These are phyloP conservation scores for Ogataea philodendri DNA, from an alignment of 805 yeast species.

Conservation along the genomic window DNA sequence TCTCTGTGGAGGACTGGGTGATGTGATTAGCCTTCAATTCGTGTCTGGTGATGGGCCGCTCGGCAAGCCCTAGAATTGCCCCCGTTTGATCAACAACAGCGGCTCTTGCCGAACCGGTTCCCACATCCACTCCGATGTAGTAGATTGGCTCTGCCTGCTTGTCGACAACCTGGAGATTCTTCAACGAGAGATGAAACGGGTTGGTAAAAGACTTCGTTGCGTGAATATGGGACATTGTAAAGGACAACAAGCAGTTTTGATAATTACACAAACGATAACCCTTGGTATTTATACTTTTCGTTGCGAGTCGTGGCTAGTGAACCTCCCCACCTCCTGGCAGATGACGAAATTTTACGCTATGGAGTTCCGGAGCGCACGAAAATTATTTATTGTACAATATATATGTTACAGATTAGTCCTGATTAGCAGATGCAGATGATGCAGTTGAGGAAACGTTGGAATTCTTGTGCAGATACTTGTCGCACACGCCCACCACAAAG, in stretches of 20 bases:
- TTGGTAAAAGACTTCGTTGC: slow-evolving; percentile 31
- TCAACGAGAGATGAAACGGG: slow-evolving; percentile 36
- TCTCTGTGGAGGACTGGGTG: slow-evolving; percentile 86
- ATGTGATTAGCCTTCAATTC: slow-evolving; percentile 70
- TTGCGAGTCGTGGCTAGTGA: slow-evolving; percentile 9
- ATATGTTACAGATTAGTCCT: slow-evolving; percentile 7
- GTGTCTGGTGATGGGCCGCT: slow-evolving; percentile 74
- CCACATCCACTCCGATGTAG: slow-evolving; percentile 51
- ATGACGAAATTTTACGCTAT: neutral
- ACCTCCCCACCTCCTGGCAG: slow-evolving; percentile 13
- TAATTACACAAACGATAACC: neutral
- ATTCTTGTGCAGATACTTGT: slow-evolving; percentile 24
- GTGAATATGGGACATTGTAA: slow-evolving; percentile 16
- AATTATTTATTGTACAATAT: slow-evolving; percentile 1
- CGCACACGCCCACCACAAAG: slow-evolving; percentile 70
- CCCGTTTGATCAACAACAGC: slow-evolving; percentile 85
- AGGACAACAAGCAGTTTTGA: slow-evolving; percentile 1
- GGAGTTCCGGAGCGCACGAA: slow-evolving; percentile 12
- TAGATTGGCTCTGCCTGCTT: slow-evolving; percentile 30
- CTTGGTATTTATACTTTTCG: slow-evolving; percentile 3
- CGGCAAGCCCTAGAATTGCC: slow-evolving; percentile 72
- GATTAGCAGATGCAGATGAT: slow-evolving; percentile 11
- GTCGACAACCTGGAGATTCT: slow-evolving; percentile 24
- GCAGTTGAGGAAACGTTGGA: slow-evolving; percentile 10
- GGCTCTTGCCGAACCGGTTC: slow-evolving; percentile 98